These are phyloP conservation scores for Tetradesmus obliquus DNA, from an alignment of 139 green algal species.

Conservation along the genomic window DNA sequence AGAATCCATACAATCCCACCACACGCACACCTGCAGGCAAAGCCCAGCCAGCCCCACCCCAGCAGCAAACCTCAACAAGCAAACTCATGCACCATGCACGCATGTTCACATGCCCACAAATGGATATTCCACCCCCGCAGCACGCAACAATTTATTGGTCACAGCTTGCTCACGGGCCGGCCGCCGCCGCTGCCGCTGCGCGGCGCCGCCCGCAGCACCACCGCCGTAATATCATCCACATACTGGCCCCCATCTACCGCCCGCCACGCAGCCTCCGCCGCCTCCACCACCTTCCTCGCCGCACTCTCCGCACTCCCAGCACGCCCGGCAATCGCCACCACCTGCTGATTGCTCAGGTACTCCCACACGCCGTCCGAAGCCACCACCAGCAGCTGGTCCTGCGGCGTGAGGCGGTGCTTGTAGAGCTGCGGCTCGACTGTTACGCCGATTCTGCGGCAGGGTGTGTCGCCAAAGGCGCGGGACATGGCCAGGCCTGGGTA, in stretches of 20 bases:
- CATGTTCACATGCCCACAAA: too few species aligned
- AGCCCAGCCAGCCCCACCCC: too few species aligned
- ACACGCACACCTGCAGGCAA: too few species aligned
- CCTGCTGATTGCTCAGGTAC: constrained; percentile 70
- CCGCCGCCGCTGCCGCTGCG: neutral
- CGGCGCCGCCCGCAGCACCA: constrained; percentile 43
- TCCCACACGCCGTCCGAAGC: constrained; percentile 85
- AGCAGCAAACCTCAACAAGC: too few species aligned
- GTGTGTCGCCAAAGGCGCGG: constrained; percentile 54
- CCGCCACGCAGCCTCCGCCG: constrained; percentile 55
- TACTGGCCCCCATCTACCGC: constrained; percentile 54
- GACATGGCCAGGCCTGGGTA: constrained; percentile 64
- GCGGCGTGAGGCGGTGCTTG: constrained; percentile 46
- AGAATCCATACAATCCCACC: too few species aligned
- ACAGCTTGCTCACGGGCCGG: neutral
- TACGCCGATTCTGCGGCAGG: constrained; percentile 67
- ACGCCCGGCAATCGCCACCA: constrained; percentile 58
- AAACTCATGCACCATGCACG: too few species aligned
- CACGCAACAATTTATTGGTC: neutral
- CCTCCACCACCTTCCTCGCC: constrained; percentile 56
- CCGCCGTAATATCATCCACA: constrained; percentile 63
- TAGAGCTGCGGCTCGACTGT: constrained; percentile 68
- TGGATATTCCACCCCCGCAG: too few species aligned
- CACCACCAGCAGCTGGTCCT: constrained; percentile 58
- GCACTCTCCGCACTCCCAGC: constrained; percentile 39